Base-by-base conservation (phyloP, 495 filamentous ascomycete genomes). In the Aspergillus sparsus region DNA sequence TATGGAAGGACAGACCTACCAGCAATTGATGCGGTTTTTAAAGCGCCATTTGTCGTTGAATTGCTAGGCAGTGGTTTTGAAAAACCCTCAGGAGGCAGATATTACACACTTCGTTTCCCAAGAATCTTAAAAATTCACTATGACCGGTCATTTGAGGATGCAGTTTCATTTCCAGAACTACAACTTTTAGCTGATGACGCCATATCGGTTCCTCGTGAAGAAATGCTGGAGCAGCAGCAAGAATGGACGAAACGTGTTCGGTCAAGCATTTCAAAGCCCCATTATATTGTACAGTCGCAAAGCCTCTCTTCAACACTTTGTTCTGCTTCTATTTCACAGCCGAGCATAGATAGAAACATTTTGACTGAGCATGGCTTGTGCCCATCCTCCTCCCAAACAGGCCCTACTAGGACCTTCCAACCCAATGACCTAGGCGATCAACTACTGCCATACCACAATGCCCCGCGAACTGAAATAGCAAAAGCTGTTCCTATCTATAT, bases 11-110 rank as follows among this genome's bases (percentile, higher is more conserved):
- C 41, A n/a, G 60, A 39, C 49, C 58, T 80, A 4, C 58, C 74
- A 4, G 35, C 47, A 10, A 75, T 80, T 64, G 69, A 76, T 11
- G 71, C 77, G 8, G 58, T 85, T 9, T 90, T 88, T 71, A 78
- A 77, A 44, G 64, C 83, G 8, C 87, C 87, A 0, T 85, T 89
- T 61, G 74, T 89, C 13, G 82, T 87, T 31, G 87, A 90, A 58
- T 73, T 89, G 52, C 70, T 84, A 21, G 87, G 87, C 4, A 78
- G 79, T 35, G 85, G 86, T 0, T 90, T 86, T 62, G 85, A 87
- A 49, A 87, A 85, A 58, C 80, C 81, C 6, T 74, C 82, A 15
- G 80, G 83, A 45, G 77, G 75, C 10, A 71, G 75, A 13, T 86
- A 82, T 61, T 88, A 74, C 66, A 79, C 82, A 15, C 83, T 89